phyloP scores from a whole-genome alignment of 2,329 filamentous ascomycete genomes.

The Canariomyces notabilis region DNA sequence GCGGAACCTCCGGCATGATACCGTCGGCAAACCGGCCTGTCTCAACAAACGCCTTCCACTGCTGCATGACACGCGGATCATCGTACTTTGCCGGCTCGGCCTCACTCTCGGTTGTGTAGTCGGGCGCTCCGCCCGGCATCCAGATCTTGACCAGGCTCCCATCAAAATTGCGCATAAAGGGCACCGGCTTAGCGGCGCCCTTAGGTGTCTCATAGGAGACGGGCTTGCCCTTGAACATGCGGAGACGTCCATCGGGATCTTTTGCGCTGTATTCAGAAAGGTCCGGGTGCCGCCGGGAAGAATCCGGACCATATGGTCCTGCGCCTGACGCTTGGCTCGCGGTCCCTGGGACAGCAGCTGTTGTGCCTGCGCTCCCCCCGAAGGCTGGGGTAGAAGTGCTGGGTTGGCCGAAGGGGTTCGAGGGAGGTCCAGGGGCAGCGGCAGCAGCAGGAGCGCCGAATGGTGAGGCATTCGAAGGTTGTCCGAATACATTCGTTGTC shows the following conservation, averaged over 20 bases:
- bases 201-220: conserved; percentile 38
- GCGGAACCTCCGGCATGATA: conserved; percentile 71
- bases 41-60: conserved; percentile 55
- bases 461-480: conserved; percentile 18
- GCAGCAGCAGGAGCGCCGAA: conserved; percentile 3
- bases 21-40: conserved; percentile 65
- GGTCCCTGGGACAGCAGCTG: neutral
- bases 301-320: conserved; percentile 24
- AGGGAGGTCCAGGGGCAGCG: neutral
- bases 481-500: conserved; percentile 21
- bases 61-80: conserved; percentile 34
- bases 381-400: conserved; percentile 1
- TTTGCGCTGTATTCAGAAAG: conserved; percentile 27
- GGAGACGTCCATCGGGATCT: conserved; percentile 24
- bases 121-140: conserved; percentile 66
- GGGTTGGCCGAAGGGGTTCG: conserved; percentile 1
- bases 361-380: neutral
- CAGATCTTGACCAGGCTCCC: conserved; percentile 61
- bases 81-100: conserved; percentile 49
- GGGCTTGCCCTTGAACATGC: conserved; percentile 30
- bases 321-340: neutral
- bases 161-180: conserved; percentile 45
- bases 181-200: conserved; percentile 37
- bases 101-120: conserved; percentile 60
- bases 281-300: conserved; percentile 29